Base-by-base conservation (phyloP, 2,329 filamentous ascomycete genomes). In the Diaporthe ilicicola region DNA sequence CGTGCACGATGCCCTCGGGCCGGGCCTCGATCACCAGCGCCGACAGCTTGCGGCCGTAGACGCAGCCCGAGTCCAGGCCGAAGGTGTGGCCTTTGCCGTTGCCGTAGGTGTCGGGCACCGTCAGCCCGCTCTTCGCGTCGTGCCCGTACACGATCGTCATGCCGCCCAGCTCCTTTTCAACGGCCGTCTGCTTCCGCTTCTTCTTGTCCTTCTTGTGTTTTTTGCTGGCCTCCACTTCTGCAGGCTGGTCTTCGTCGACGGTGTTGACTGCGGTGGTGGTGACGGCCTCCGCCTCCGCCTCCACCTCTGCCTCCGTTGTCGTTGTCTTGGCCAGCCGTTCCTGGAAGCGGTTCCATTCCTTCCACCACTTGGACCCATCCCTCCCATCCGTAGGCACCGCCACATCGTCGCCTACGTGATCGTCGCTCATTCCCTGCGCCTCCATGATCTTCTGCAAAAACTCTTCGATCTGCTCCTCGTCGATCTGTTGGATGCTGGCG, bases 141-240 rank as follows among this genome's bases (percentile, higher is more conserved):
- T 98, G 95, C 6, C 95, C 95, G 80, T 97, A 98, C 70, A 97
- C 87, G 50, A 97, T 92, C 0, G 93, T 94, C 50, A 85, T 88
- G 12, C 88, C 84, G 39, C 81, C 75, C 17, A 74, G 59, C 37
- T 76, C 72, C 51, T 72, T 71, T n/a, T 51, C 54, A 7, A 73
- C 70, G 2, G 77, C 69, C 32, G 77, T 76, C 66, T 78, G 79
- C 76, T 90, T 86, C 70, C 81, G 79, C 69, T 81, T 81, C 76
- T 90, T 87, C 89, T 89, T 91, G 4, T 82, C 81, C 75, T 91
- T 87, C 62, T 90, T 86, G 9, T 44, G 8, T 24, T 66, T 64
- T 93, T 94, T 96, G 46, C 88, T 84, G 64, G 91, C 91, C 9
- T 84, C 78, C 22, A 29, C 24, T 9, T 27, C 27, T 5, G 27